Conservation (phyloP, 441 rosid genomes). For the Hura crepitans region DNA sequence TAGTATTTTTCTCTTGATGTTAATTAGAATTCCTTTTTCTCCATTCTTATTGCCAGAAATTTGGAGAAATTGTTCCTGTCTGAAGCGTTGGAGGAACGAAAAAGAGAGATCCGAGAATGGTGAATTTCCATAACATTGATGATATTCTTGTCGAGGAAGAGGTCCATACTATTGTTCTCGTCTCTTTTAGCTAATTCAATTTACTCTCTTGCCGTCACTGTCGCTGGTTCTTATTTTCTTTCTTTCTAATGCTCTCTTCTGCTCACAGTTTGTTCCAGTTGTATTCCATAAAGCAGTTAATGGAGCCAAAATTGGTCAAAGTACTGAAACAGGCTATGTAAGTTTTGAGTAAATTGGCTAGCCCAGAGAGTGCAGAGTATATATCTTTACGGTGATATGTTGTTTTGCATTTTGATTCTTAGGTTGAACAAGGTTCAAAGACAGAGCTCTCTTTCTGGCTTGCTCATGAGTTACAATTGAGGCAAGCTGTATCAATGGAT, state of each 20-base stretch:
- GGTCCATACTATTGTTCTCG: constrained; percentile 27
- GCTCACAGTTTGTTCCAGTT: constrained; percentile 57
- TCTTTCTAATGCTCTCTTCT: background rate
- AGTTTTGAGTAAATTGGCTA: constrained; percentile 21
- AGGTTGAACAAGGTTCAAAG: constrained; percentile 83
- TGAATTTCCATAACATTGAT: constrained; percentile 51
- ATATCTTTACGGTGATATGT: background rate
- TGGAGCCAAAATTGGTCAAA: constrained; percentile 78
- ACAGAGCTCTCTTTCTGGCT: constrained; percentile 90
- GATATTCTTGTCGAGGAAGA: constrained; percentile 69
- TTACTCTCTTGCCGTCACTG: no score
- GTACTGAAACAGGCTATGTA: constrained; percentile 61
- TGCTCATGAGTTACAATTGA: constrained; percentile 57
- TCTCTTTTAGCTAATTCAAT: background rate
- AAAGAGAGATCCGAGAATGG: constrained; percentile 32
- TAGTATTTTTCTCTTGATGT: no score
- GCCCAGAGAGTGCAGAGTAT: background rate
- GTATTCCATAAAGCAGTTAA: constrained; percentile 61
- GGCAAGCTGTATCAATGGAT: constrained; percentile 50
- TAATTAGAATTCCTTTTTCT: no score
- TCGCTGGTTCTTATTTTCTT: background rate
- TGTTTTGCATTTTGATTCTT: constrained; percentile 4
- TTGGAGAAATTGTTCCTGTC: background rate
- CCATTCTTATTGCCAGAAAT: no score
- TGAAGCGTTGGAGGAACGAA: background rate